Evolutionary conservation across 2,329 filamentous ascomycete species (phyloP).

Genomic region (Cladorrhinum sp.): DNA sequence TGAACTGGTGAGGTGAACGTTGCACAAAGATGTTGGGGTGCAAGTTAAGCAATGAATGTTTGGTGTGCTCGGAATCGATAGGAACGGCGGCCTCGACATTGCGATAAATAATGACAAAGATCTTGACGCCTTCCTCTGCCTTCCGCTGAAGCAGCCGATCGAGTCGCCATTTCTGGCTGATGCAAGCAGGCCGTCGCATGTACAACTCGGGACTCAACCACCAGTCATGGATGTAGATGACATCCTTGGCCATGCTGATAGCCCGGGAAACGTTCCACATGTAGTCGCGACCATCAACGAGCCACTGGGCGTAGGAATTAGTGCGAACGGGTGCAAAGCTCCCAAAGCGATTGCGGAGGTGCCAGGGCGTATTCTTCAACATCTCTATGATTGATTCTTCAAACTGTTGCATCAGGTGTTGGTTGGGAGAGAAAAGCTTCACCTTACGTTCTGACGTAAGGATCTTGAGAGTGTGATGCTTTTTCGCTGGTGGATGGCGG

Average conservation of each 20-base stretch:
- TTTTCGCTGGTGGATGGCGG: conserved; percentile 37
- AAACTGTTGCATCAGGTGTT: conserved; percentile 85
- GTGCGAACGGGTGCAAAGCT: conserved; percentile 90
- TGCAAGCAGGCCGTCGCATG: conserved; percentile 86
- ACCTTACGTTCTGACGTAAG: conserved; percentile 89
- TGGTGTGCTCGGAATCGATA: conserved; percentile 97
- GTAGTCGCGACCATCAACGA: conserved; percentile 94
- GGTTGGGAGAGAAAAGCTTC: conserved; percentile 86
- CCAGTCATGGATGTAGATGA: conserved; percentile 99
- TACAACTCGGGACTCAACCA: conserved; percentile 97
- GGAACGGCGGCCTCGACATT: conserved; percentile 97
- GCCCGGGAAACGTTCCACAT: conserved; percentile 99
- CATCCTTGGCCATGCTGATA: conserved; percentile 94
- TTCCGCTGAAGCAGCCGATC: conserved; percentile 92
- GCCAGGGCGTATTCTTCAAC: conserved; percentile 79
- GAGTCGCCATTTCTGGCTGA: conserved; percentile 96
- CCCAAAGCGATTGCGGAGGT: conserved; percentile 77
- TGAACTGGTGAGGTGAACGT: conserved; percentile 93
- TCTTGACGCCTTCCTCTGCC: conserved; percentile 90
- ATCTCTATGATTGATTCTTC: conserved; percentile 89
- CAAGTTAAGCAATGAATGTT: conserved; percentile 90
- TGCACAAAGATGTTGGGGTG: conserved; percentile 97
- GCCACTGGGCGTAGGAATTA: conserved; percentile 88
- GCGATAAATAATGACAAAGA: conserved; percentile 96
- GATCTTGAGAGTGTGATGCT: conserved; percentile 85